phyloP scores from a whole-genome alignment of 257 asterid genomes.

The Lantana camara region DNA sequence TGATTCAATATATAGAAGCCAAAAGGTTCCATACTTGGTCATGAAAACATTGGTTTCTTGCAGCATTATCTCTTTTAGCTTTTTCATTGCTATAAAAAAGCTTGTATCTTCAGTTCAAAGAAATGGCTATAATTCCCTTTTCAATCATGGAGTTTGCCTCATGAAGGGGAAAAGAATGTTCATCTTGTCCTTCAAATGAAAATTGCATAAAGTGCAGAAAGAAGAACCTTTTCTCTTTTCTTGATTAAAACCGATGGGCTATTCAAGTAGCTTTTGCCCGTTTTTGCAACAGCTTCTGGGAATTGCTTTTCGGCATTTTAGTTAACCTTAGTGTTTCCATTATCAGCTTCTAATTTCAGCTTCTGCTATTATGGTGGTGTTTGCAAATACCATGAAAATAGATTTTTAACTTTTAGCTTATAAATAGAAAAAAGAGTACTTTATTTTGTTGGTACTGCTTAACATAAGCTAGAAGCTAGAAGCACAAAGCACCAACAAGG shows the following conservation, averaged over 20 bases:
- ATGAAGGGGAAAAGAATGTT: slow-evolving; percentile 50
- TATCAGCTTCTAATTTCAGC: too few species aligned
- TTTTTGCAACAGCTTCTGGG: not conserved
- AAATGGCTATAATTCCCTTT: slow-evolving; percentile 38
- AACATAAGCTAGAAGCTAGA: too few species aligned
- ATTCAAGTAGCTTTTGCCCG: too few species aligned
- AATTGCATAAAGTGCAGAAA: not conserved
- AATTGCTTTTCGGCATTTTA: too few species aligned
- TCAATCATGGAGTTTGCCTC: slow-evolving; percentile 35
- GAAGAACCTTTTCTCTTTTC: not conserved
- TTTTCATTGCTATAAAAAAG: slow-evolving; percentile 18
- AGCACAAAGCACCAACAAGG: too few species aligned
- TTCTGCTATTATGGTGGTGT: too few species aligned
- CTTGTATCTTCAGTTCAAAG: slow-evolving; percentile 36
- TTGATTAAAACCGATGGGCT: not conserved
- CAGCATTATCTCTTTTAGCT: slow-evolving; percentile 7
- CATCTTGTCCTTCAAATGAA: slow-evolving; percentile 7
- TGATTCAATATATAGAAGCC: slow-evolving; percentile 25
- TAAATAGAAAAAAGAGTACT: too few species aligned
- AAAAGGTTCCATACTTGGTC: slow-evolving; percentile 44
- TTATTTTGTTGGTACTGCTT: too few species aligned
- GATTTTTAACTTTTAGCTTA: too few species aligned
- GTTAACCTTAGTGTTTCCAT: too few species aligned
- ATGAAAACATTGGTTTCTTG: slow-evolving; percentile 27
- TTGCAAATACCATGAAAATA: too few species aligned